phyloP scores from a whole-genome alignment of 2,329 filamentous ascomycete species.

The Huntiella savannae region DNA sequence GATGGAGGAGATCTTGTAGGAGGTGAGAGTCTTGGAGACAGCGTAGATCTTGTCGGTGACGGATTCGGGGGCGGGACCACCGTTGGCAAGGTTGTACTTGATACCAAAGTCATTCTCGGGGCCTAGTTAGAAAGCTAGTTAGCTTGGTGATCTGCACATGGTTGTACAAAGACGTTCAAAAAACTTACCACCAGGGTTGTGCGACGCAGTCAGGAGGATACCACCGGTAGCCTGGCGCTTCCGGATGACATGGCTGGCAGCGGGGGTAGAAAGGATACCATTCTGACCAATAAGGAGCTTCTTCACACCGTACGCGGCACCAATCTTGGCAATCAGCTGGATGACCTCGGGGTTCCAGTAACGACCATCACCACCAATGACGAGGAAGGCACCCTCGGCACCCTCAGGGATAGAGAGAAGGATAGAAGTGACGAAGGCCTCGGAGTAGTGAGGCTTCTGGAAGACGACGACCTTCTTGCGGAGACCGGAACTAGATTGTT shows the following conservation, averaged over 20 bases:
- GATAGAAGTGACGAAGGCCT: slow-evolving; percentile 87
- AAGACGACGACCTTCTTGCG: slow-evolving; percentile 98
- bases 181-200: slow-evolving; percentile 81
- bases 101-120: slow-evolving; percentile 94
- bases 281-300: slow-evolving; percentile 93
- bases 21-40: slow-evolving; percentile 69
- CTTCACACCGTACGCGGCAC: slow-evolving; percentile 93
- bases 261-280: slow-evolving; percentile 90
- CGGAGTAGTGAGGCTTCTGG: slow-evolving; percentile 86
- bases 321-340: slow-evolving; percentile 92
- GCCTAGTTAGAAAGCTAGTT: slow-evolving; percentile 28
- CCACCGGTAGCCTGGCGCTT: slow-evolving; percentile 89
- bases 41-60: slow-evolving; percentile 98
- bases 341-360: slow-evolving; percentile 96
- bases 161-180: slow-evolving; percentile 5
- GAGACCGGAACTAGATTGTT: slow-evolving; percentile 59
- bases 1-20: slow-evolving; percentile 81
- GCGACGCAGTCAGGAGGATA: slow-evolving; percentile 89
- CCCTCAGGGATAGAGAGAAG: slow-evolving; percentile 93
- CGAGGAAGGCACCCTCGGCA: slow-evolving; percentile 68
- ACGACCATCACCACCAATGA: slow-evolving; percentile 92
- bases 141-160: slow-evolving; percentile 1
- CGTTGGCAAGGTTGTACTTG: slow-evolving; percentile 98
- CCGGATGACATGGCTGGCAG: slow-evolving; percentile 87
- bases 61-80: slow-evolving; percentile 83